Conservation (phyloP, 2,329 filamentous ascomycete genomes). For the Phialophora macrospora region DNA sequence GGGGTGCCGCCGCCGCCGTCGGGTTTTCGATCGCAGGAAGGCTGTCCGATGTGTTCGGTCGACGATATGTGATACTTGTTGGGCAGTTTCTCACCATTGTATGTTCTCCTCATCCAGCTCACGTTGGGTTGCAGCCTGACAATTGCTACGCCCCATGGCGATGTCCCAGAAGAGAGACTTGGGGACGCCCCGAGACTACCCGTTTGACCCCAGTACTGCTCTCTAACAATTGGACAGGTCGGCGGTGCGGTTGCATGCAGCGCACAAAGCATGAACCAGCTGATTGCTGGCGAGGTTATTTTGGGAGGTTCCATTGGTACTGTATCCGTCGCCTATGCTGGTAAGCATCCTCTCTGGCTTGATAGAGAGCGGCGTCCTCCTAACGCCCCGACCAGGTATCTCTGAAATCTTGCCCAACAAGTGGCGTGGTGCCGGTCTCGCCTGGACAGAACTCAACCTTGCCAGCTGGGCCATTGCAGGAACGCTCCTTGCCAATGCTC, state of each 20-base stretch:
- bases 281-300: constrained; percentile 33
- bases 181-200: background rate
- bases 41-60: constrained; percentile 32
- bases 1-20: constrained; percentile 30
- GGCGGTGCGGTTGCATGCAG: constrained; percentile 31
- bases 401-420: constrained; percentile 35
- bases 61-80: constrained; percentile 33
- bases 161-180: background rate
- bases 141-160: background rate
- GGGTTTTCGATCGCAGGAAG: constrained; percentile 32
- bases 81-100: constrained; percentile 31
- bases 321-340: constrained; percentile 31
- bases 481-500: constrained; percentile 31
- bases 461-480: constrained; percentile 32
- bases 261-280: constrained; percentile 31
- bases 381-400: constrained; percentile 21
- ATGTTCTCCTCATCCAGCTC: background rate
- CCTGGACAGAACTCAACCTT: constrained; percentile 34
- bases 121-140: background rate
- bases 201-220: background rate
- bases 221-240: constrained; percentile 3
- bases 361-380: background rate
- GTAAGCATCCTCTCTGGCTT: constrained; percentile 14
- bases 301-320: constrained; percentile 31
- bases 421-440: constrained; percentile 29